Base-by-base conservation (phyloP, 805 yeast species). In the Ascoidea rubescens region DNA sequence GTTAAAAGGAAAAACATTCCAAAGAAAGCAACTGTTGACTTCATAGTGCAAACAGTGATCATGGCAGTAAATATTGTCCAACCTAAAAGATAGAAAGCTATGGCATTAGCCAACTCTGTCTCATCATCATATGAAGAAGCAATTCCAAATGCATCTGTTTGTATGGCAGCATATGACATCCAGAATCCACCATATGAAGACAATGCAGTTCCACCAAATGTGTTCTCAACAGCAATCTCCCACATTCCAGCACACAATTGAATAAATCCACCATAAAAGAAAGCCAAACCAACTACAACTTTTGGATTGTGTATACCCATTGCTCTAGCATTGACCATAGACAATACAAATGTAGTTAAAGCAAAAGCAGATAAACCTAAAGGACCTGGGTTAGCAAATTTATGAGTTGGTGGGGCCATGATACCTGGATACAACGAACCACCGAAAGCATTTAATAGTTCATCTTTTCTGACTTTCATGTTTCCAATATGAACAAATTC, bases 341-440 rank as follows among this genome's bases (percentile, higher is more conserved):
- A 77, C 43, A 80, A 64, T 3, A 78, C 77, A 63, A 81, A 79
- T 4, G 85, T 79, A 4, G 85, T 78, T 54, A 80, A 60, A 2
- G 85, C 82, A 60, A 81, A 81, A 0, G 77, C 85, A 45, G 73
- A 67, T 49, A 82, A 62, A 7, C 87, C 87, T 46, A 81, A 65
- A 5, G 87, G 84, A 43, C 82, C 82, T 12, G 87, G 84, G 61
- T 80, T 80, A 48, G 78, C 87, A 58, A 81, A 72, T 56, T 73
- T 73, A 59, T 82, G 80, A 6, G 68, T 62, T 14, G 91, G 75
- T 5, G 78, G 74, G n/a, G 75, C 72, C 32, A 77, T 65, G 52
- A 71, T 48, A 71, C 87, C 91, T 30, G 93, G 87, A 58, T 81
- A 80, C 63, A 85, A 69, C 17, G 84, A 74, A 81, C 96, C 96